Percentiles rank a stretch among this genome's conserved stretches.
phyloP scores from a whole-genome alignment of 371 early-diverging fungal genomes.

The Apophysomyces trapeziformis region DNA sequence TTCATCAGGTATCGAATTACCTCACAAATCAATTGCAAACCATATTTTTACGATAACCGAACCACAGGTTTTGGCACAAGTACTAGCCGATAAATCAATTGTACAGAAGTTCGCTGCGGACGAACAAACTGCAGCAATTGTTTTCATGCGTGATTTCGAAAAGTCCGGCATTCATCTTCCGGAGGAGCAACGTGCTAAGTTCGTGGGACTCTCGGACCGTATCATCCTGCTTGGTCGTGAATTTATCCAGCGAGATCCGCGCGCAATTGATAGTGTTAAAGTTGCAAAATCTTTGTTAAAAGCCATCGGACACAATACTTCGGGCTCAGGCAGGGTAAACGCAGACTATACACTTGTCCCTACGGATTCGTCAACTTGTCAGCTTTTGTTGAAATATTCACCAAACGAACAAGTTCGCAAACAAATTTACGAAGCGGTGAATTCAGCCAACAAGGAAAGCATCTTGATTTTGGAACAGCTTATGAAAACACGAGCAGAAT shows the following conservation, averaged over 20 bases:
- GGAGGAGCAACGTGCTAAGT: conserved; percentile 63
- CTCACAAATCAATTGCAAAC: not conserved
- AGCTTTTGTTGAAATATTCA: conserved; percentile 66
- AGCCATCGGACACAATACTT: conserved; percentile 26
- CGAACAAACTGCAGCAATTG: conserved; percentile 79
- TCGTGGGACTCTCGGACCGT: conserved; percentile 81
- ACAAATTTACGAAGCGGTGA: conserved; percentile 74
- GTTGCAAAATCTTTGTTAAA: conserved; percentile 25
- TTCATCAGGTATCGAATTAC: conserved; percentile 68
- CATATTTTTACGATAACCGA: not conserved
- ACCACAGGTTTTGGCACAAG: conserved; percentile 64
- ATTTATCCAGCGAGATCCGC: conserved; percentile 66
- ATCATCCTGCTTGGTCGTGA: conserved; percentile 81
- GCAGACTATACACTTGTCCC: conserved; percentile 49
- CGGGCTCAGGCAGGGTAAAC: conserved; percentile 20
- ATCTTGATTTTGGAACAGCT: conserved; percentile 73
- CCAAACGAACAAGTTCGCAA: conserved; percentile 68
- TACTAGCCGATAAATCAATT: conserved; percentile 63
- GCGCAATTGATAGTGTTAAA: conserved; percentile 33
- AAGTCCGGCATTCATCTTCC: conserved; percentile 92
- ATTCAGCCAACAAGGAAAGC: conserved; percentile 70
- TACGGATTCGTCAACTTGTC: conserved; percentile 59
- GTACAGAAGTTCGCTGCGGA: conserved; percentile 59
- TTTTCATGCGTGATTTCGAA: conserved; percentile 92
- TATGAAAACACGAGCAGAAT: conserved; percentile 70